Conservation (phyloP, 768 basidiomycete species). For the Tulasnella sp. region DNA sequence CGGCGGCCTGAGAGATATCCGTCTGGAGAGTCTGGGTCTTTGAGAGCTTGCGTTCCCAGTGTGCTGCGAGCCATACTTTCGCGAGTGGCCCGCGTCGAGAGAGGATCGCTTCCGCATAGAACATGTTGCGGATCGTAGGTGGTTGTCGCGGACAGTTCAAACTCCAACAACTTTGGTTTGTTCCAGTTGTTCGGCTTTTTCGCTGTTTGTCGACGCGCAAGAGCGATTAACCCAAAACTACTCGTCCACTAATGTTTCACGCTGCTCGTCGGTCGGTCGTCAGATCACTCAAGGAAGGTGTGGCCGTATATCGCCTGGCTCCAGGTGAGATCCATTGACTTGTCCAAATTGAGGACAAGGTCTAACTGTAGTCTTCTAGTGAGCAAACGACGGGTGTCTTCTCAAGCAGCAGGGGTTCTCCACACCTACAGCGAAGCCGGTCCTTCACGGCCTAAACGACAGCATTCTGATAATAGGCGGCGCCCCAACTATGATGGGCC, state of each 20-base stretch:
- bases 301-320: neutral
- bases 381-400: no score
- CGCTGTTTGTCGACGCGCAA: no score
- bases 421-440: no score
- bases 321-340: no score
- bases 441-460: no score
- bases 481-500: no score
- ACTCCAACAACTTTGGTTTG: neutral
- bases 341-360: no score
- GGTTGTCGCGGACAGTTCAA: slow-evolving; percentile 13
- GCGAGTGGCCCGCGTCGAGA: slow-evolving; percentile 89
- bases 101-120: slow-evolving; percentile 89
- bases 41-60: slow-evolving; percentile 96
- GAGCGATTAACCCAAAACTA: neutral
- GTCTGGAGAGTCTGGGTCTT: slow-evolving; percentile 92
- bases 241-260: neutral
- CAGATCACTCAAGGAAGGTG: neutral
- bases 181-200: neutral
- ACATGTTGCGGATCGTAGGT: slow-evolving; percentile 32
- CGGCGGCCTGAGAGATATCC: slow-evolving; percentile 88
- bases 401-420: no score
- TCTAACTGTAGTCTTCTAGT: no score
- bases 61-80: slow-evolving; percentile 97
- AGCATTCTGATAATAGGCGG: no score
- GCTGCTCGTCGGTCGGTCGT: neutral